phyloP scores from a whole-genome alignment of 352 stramenopile genomes.

The Pythium sukuiense region DNA sequence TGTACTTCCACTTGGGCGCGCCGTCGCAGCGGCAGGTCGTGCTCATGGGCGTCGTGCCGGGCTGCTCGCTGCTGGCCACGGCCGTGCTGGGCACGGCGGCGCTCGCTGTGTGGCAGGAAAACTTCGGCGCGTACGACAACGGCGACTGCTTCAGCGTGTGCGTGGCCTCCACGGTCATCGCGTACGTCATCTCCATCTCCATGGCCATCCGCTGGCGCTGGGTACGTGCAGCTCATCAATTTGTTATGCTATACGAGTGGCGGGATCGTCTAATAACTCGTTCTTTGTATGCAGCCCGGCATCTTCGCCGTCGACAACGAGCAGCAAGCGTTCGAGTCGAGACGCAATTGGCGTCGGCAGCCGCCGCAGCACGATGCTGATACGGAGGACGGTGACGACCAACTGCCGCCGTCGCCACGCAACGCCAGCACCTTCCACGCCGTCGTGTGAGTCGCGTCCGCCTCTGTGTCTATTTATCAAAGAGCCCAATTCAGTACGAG shows the following conservation, averaged over 20 bases:
- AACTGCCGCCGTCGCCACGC: background rate
- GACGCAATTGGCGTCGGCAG: constrained; percentile 21
- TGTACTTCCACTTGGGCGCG: constrained; percentile 69
- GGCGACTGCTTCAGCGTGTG: constrained; percentile 74
- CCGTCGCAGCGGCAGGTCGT: constrained; percentile 64
- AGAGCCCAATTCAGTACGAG: background rate
- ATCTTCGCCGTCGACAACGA: constrained; percentile 78
- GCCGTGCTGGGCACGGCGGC: constrained; percentile 44
- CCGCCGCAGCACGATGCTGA: background rate
- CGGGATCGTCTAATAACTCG: background rate
- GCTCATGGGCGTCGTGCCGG: constrained; percentile 54
- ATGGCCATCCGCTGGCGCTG: constrained; percentile 80
- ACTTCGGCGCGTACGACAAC: constrained; percentile 59
- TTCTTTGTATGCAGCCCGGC: constrained; percentile 43
- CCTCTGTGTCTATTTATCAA: constrained; percentile 18
- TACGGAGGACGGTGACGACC: background rate
- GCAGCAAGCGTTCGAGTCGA: constrained; percentile 43
- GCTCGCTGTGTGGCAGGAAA: constrained; percentile 59
- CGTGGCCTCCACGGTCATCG: constrained; percentile 64
- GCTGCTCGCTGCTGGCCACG: constrained; percentile 47
- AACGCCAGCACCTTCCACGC: constrained; percentile 14
- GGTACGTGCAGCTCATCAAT: constrained; percentile 19
- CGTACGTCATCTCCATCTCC: constrained; percentile 62
- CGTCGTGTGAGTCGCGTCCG: constrained; percentile 9
- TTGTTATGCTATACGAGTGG: background rate